phyloP scores from a whole-genome alignment of 306 rosid genomes.

The Canavalia gladiata region DNA sequence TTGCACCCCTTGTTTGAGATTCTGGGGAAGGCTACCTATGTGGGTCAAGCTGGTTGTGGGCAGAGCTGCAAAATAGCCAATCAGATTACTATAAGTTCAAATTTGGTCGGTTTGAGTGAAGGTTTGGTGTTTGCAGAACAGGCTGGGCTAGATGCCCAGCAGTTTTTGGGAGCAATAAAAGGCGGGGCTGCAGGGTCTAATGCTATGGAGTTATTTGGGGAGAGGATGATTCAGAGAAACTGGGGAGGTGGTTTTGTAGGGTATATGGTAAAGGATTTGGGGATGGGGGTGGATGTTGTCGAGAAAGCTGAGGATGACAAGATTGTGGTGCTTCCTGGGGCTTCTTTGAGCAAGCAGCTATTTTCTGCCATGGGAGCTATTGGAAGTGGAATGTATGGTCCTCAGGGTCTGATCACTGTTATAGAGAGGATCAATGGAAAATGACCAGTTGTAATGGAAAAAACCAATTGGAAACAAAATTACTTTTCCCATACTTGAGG shows the following conservation, averaged over 20 bases:
- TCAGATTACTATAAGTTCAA: constrained; percentile 62
- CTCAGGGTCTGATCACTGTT: constrained; percentile 66
- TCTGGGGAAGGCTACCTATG: constrained; percentile 59
- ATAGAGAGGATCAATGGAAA: constrained; percentile 67
- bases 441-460: constrained; percentile 59
- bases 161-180: constrained; percentile 63
- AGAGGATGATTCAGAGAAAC: constrained; percentile 64
- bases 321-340: constrained; percentile 68
- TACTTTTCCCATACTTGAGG: neutral
- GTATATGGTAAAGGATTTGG: constrained; percentile 81
- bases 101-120: constrained; percentile 67
- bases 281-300: constrained; percentile 68
- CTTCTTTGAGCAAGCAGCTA: constrained; percentile 73
- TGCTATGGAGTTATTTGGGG: constrained; percentile 68
- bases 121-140: constrained; percentile 73
- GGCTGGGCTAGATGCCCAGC: constrained; percentile 61
- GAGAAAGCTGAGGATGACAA: constrained; percentile 59
- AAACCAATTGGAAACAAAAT: constrained; percentile 57
- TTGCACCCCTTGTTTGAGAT: constrained; percentile 61
- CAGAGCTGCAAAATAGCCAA: constrained; percentile 79
- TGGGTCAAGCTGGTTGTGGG: constrained; percentile 74
- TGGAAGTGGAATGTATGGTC: constrained; percentile 71
- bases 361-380: constrained; percentile 70
- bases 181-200: constrained; percentile 67
- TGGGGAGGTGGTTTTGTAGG: constrained; percentile 70